These are phyloP conservation scores for Castanospermum australe DNA, from an alignment of 306 rosid genomes.

Conservation along the genomic window DNA sequence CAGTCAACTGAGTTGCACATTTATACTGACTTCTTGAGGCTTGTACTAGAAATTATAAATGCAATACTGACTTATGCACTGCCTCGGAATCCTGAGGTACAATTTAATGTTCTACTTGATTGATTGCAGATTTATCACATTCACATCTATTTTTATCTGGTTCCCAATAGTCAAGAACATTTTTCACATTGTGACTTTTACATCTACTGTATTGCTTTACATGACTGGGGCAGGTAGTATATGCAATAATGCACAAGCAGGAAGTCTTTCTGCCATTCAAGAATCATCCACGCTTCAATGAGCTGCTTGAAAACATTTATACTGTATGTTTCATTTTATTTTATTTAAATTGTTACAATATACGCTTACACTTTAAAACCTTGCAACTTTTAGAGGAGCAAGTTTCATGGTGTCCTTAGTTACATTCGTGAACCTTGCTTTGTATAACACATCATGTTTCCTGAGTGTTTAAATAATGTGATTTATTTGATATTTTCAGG, in stretches of 20 bases:
- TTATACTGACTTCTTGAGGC: constrained; percentile 81
- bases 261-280: constrained; percentile 81
- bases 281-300: constrained; percentile 71
- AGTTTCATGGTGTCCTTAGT: neutral
- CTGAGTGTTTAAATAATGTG: neutral
- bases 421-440: neutral
- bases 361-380: neutral
- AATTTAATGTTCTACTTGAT: neutral
- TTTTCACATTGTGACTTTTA: neutral
- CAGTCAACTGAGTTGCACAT: constrained; percentile 84
- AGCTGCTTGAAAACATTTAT: constrained; percentile 75
- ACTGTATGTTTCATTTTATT: constrained; percentile 42
- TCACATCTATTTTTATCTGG: neutral
- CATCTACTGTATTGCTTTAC: neutral
- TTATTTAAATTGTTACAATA: neutral
- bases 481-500: constrained; percentile 42
- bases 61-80: constrained; percentile 74
- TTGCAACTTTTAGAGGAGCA: constrained; percentile 2
- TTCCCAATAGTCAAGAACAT: neutral
- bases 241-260: constrained; percentile 81
- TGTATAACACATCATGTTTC: neutral
- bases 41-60: constrained; percentile 81
- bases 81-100: constrained; percentile 90
- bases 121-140: neutral
- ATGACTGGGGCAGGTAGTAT: constrained; percentile 55